These are phyloP conservation scores for Pseudopithomyces maydicus DNA, from an alignment of 2,329 filamentous ascomycete species.

Conservation along the genomic window DNA sequence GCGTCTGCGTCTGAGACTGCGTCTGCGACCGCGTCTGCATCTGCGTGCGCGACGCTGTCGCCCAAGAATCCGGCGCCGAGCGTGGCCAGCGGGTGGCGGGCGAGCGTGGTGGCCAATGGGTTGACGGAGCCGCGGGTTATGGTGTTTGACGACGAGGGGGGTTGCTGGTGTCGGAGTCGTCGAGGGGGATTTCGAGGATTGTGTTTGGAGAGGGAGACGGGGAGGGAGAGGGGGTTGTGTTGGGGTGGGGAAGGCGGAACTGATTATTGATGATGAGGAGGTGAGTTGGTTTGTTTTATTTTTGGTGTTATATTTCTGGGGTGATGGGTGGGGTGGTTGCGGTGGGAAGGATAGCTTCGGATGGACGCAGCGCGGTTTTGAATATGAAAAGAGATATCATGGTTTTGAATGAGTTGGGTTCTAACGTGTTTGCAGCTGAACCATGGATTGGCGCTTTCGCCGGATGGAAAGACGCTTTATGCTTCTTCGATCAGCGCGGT, in stretches of 20 bases:
- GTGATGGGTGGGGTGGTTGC: too few species aligned
- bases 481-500: conserved; percentile 64
- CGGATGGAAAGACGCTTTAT: conserved; percentile 57
- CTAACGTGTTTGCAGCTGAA: conserved; percentile 45
- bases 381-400: neutral
- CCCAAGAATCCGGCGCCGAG: conserved; percentile 47
- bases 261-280: conserved; percentile 31
- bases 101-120: conserved; percentile 53
- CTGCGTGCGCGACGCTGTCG: conserved; percentile 33
- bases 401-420: too few species aligned
- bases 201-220: conserved; percentile 40
- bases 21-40: conserved; percentile 35
- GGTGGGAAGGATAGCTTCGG: neutral
- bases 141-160: conserved; percentile 54
- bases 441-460: conserved; percentile 57
- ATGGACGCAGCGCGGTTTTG: neutral
- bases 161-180: conserved; percentile 56
- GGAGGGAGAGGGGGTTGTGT: conserved; percentile 37
- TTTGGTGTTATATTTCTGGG: too few species aligned
- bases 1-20: conserved; percentile 20
- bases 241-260: conserved; percentile 25
- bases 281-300: conserved; percentile 28
- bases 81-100: conserved; percentile 49
- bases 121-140: conserved; percentile 53
- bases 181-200: conserved; percentile 45